Conservation (phyloP, 257 asterid genomes). For the Coffea eugenioides region DNA sequence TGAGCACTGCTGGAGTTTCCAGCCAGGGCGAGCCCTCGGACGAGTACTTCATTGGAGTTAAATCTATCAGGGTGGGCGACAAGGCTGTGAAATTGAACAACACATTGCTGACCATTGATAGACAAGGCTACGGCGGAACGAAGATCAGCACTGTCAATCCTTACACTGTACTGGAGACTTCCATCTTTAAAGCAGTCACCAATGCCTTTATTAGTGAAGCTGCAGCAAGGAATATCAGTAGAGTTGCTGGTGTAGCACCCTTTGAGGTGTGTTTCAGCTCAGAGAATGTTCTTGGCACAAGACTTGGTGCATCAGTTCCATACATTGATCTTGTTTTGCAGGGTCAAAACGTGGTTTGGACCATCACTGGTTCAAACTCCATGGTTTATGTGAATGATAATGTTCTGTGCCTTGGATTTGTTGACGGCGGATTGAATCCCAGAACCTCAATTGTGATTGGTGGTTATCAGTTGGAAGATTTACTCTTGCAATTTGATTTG, state of each 20-base stretch:
- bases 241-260: conserved; percentile 39
- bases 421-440: conserved; percentile 51
- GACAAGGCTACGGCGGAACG: conserved; percentile 23
- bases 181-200: conserved; percentile 35
- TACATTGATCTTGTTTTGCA: conserved; percentile 45
- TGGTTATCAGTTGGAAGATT: conserved; percentile 48
- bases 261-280: conserved; percentile 58
- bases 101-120: conserved; percentile 11
- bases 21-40: background rate
- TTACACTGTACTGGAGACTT: conserved; percentile 48
- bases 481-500: conserved; percentile 59
- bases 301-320: conserved; percentile 58
- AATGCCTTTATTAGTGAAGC: conserved; percentile 29
- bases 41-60: conserved; percentile 24
- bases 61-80: conserved; percentile 8
- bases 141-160: conserved; percentile 29
- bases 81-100: conserved; percentile 15
- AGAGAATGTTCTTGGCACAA: conserved; percentile 31
- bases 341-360: conserved; percentile 50
- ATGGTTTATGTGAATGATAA: conserved; percentile 48
- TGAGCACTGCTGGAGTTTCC: conserved; percentile 2
- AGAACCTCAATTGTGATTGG: conserved; percentile 62
- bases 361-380: conserved; percentile 55
- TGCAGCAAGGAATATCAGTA: conserved; percentile 33
- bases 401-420: conserved; percentile 46